Percentiles rank a stretch among this genome's conserved stretches.
These are phyloP conservation scores for Solanum chmielewskii DNA, from an alignment of 257 asterid species.

Conservation along the genomic window DNA sequence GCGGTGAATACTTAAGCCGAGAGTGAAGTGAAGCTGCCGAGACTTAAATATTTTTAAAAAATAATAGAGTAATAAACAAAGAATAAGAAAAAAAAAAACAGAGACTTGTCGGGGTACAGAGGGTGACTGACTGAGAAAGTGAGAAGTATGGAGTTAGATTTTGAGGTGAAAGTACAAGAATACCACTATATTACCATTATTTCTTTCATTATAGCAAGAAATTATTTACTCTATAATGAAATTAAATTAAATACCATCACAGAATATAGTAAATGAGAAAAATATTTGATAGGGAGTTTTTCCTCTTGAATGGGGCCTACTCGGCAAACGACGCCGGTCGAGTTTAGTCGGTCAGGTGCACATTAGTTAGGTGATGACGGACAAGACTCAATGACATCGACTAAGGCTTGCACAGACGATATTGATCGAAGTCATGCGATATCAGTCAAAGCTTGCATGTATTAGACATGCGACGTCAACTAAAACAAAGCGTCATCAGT, in stretches of 20 bases:
- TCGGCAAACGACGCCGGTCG: too few species aligned
- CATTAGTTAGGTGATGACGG: too few species aligned
- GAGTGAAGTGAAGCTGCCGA: background rate
- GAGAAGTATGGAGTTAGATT: background rate
- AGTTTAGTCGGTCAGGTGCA: too few species aligned
- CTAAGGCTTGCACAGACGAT: too few species aligned
- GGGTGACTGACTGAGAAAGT: background rate
- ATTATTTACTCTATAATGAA: background rate
- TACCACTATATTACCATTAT: background rate
- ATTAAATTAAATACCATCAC: background rate
- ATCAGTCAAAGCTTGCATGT: background rate
- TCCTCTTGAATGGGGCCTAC: too few species aligned
- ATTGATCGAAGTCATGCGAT: rapidly evolving
- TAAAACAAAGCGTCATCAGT: background rate
- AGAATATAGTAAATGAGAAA: too few species aligned
- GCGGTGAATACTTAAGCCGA: slow-evolving; percentile 12
- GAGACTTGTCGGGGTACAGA: background rate
- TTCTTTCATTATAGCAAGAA: background rate
- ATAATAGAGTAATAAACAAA: background rate
- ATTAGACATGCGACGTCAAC: background rate
- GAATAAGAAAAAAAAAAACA: background rate
- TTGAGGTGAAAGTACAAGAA: slow-evolving; percentile 13
- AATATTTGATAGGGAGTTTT: too few species aligned
- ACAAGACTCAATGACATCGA: too few species aligned
- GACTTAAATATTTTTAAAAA: background rate